Conservation (phyloP, 169 alveolate genomes). For the Cryptosporidium ubiquitum region DNA sequence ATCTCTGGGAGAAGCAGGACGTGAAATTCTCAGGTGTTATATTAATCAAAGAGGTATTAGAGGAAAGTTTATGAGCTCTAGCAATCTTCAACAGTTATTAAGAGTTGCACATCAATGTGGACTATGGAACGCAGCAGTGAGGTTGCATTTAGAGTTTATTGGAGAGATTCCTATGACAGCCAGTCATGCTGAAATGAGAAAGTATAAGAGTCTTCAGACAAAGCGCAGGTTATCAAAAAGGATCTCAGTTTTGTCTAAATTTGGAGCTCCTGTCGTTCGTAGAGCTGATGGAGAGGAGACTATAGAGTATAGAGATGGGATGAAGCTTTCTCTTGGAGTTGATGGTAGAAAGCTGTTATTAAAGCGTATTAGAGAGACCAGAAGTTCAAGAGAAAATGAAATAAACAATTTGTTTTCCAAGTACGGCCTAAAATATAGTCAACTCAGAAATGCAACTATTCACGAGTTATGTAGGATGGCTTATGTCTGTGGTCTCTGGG, state of each 20-base stretch:
- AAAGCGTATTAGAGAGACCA: constrained; percentile 57
- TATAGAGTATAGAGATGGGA: constrained; percentile 71
- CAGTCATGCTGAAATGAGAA: constrained; percentile 74
- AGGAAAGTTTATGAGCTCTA: constrained; percentile 71
- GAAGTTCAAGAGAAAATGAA: constrained; percentile 74
- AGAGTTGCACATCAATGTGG: constrained; percentile 75
- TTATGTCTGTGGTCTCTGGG: constrained; percentile 76
- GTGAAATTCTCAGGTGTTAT: constrained; percentile 63
- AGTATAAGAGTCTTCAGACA: constrained; percentile 65
- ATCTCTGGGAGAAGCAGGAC: constrained; percentile 72
- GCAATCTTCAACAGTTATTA: constrained; percentile 59
- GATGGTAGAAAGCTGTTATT: constrained; percentile 63
- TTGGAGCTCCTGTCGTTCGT: constrained; percentile 75
- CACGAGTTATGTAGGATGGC: constrained; percentile 75
- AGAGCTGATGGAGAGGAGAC: constrained; percentile 75
- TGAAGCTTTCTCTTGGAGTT: constrained; percentile 75
- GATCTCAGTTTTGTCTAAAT: constrained; percentile 67
- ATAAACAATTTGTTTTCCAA: constrained; percentile 72
- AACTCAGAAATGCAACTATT: constrained; percentile 76
- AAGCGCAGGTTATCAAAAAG: constrained; percentile 70
- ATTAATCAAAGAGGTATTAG: constrained; percentile 68
- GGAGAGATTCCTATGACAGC: constrained; percentile 75
- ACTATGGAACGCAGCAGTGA: constrained; percentile 70
- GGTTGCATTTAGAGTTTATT: constrained; percentile 70
- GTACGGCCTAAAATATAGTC: constrained; percentile 74